These are phyloP conservation scores for Alternaria sp. DNA, from an alignment of 2,329 filamentous ascomycete species.

Conservation along the genomic window DNA sequence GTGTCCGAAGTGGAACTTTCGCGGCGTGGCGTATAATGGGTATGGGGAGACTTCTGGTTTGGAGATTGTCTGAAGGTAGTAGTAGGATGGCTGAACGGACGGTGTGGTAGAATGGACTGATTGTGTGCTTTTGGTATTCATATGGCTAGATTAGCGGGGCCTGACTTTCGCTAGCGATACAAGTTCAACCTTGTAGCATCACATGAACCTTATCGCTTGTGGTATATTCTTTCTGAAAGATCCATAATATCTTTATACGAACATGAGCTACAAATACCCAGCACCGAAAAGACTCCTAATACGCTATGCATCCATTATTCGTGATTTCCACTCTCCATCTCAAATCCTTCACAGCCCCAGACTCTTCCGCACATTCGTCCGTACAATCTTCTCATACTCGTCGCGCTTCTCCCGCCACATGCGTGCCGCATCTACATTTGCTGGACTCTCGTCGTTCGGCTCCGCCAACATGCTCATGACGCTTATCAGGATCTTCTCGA, in stretches of 20 bases:
- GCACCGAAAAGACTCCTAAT: constrained; percentile 7
- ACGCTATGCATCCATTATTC: constrained; percentile 20
- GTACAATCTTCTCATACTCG: constrained; percentile 79
- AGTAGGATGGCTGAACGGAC: neutral
- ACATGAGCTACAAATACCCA: neutral
- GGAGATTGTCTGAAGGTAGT: constrained; percentile 46
- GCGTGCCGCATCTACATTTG: constrained; percentile 91
- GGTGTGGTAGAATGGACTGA: too few relatives aligned
- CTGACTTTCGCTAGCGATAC: neutral
- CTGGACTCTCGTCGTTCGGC: constrained; percentile 94
- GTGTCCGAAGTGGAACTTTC: constrained; percentile 62
- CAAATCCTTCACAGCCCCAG: constrained; percentile 37
- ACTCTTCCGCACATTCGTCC: constrained; percentile 58
- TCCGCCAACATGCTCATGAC: constrained; percentile 91
- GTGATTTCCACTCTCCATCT: neutral
- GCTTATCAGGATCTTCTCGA: constrained; percentile 89
- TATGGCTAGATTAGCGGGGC: neutral
- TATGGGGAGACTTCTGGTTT: constrained; percentile 62
- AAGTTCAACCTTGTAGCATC: neutral
- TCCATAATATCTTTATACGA: neutral
- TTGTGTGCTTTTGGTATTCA: neutral
- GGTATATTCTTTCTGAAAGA: neutral
- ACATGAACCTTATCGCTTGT: neutral
- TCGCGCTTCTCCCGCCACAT: constrained; percentile 81
- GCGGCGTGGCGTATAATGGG: constrained; percentile 66